phyloP scores from a whole-genome alignment of 768 basidiomycete genomes.

The Rhodosporidiobolus odoratus region DNA sequence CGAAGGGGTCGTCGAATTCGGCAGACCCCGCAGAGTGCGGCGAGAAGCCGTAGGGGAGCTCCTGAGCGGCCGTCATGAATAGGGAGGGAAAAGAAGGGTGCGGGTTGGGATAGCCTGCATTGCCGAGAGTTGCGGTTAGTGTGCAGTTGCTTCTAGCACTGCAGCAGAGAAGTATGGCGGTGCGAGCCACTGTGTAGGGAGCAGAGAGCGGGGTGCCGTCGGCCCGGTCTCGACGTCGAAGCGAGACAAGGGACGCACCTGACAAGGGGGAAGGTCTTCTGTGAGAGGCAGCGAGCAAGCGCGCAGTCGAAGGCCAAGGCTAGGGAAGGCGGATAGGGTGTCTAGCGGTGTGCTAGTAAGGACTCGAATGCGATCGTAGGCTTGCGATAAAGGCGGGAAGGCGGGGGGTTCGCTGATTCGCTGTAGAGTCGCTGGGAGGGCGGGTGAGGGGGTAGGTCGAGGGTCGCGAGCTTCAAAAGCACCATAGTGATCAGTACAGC shows the following conservation, averaged over 20 bases:
- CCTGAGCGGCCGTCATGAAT: constrained; percentile 27
- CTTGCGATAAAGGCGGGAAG: neutral
- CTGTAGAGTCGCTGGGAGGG: neutral
- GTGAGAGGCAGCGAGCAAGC: neutral
- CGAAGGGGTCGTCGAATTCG: constrained; percentile 30
- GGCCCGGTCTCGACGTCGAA: neutral
- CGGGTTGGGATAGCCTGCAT: neutral
- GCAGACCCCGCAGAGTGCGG: constrained; percentile 10
- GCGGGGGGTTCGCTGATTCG: constrained; percentile 8
- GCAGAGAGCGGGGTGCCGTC: no score
- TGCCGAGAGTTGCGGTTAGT: neutral
- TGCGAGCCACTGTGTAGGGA: no score
- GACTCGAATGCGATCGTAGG: no score
- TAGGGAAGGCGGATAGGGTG: neutral
- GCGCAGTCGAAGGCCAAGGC: neutral
- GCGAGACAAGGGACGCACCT: neutral
- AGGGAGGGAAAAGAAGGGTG: neutral
- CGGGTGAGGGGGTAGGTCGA: constrained; percentile 4
- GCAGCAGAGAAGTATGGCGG: no score
- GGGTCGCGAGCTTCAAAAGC: constrained; percentile 22
- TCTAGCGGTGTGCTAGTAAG: neutral
- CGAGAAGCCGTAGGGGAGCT: constrained; percentile 31
- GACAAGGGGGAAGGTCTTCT: neutral
- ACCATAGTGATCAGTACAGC: neutral
- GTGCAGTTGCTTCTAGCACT: no score